Conservation (phyloP, 164 flowering plant genomes). For the Liriodendron chinense region DNA sequence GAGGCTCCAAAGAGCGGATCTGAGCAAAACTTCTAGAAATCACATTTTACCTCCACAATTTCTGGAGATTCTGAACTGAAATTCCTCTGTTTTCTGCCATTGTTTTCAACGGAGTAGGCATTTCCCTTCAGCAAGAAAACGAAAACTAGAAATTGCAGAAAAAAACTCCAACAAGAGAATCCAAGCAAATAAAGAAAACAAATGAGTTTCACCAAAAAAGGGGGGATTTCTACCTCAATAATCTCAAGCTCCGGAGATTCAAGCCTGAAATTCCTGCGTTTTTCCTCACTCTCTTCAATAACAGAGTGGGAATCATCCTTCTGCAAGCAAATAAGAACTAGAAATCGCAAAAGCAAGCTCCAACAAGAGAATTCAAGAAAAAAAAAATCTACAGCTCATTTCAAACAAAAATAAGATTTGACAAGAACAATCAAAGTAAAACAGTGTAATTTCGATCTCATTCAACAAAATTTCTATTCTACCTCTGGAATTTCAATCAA, state of each 20-base stretch:
- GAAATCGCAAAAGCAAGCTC: neutral
- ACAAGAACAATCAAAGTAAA: neutral
- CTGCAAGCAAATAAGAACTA: neutral
- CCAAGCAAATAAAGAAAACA: neutral
- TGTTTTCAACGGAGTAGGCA: neutral
- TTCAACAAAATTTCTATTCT: neutral
- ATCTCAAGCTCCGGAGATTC: conserved; percentile 1
- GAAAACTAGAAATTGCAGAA: neutral
- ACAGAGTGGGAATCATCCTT: neutral
- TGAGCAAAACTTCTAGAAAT: neutral
- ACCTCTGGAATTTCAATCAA: conserved; percentile 11
- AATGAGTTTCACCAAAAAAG: neutral
- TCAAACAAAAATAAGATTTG: neutral
- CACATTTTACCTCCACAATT: neutral
- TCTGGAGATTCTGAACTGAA: neutral
- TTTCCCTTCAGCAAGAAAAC: conserved; percentile 28
- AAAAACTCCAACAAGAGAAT: neutral
- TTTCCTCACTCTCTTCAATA: neutral
- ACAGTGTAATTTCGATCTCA: neutral
- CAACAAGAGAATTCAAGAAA: neutral
- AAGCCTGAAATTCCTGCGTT: neutral
- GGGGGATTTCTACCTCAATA: neutral
- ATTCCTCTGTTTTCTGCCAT: neutral
- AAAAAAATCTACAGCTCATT: neutral
- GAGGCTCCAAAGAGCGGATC: too few relatives aligned